These are phyloP conservation scores for Corchorus olitorius DNA, from an alignment of 345 rosid genomes.

Conservation along the genomic window DNA sequence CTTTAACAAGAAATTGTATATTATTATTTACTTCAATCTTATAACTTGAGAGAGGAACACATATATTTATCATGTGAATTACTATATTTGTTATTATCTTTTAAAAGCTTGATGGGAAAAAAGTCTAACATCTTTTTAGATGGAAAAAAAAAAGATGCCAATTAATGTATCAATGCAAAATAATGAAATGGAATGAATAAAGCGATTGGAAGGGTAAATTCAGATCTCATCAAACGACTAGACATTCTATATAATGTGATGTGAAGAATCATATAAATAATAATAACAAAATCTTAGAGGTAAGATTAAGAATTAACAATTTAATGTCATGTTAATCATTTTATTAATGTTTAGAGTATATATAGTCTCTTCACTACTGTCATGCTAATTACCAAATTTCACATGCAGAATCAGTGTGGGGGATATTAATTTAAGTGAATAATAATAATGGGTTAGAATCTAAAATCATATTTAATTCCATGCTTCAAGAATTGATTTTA, in stretches of 20 bases:
- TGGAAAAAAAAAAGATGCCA: background rate
- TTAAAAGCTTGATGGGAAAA: background rate
- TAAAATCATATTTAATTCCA: background rate
- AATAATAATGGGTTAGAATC: background rate
- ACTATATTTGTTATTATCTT: background rate
- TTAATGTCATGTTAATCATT: background rate
- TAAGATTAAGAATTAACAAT: background rate
- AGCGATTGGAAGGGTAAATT: background rate
- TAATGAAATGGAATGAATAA: background rate
- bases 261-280: background rate
- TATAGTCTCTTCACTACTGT: background rate
- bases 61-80: background rate
- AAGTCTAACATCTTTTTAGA: background rate
- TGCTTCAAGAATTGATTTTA: background rate
- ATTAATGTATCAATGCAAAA: background rate
- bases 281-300: background rate
- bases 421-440: background rate
- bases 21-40: background rate
- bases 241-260: background rate
- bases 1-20: too few species aligned
- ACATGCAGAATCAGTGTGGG: background rate
- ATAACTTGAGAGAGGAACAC: background rate
- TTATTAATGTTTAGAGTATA: background rate
- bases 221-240: constrained; percentile 6
- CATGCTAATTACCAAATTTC: background rate